phyloP scores from a whole-genome alignment of 148 eudicot species.

The Agrostemma githago region DNA sequence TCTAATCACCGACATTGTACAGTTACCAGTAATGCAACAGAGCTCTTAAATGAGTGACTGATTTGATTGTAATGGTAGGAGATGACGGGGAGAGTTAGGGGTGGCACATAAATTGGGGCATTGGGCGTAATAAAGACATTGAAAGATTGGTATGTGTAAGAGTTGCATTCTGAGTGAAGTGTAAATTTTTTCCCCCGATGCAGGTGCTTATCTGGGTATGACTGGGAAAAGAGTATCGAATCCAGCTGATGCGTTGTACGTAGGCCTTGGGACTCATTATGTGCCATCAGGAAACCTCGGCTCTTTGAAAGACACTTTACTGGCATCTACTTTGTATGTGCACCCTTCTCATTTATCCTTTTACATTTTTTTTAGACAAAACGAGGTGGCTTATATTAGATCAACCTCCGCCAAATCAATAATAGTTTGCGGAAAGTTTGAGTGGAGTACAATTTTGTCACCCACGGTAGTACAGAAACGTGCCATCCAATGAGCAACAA shows the following conservation, averaged over 20 bases:
- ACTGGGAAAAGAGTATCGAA: constrained; percentile 84
- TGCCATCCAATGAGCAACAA: too few species aligned
- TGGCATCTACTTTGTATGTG: constrained; percentile 65
- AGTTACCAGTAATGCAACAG: neutral
- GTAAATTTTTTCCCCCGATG: constrained; percentile 8
- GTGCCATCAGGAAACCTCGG: constrained; percentile 72
- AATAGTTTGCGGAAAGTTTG: too few species aligned
- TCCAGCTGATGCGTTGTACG: constrained; percentile 87
- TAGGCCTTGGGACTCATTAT: constrained; percentile 84
- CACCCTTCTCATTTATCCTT: neutral
- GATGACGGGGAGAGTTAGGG: neutral
- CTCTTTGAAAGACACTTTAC: constrained; percentile 59
- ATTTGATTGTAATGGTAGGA: neutral
- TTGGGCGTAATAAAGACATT: neutral
- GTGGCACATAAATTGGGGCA: neutral
- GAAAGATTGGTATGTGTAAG: neutral
- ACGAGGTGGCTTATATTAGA: too few species aligned
- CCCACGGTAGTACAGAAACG: too few species aligned
- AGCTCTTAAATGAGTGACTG: neutral
- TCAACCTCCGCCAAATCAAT: too few species aligned
- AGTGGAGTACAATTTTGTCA: too few species aligned
- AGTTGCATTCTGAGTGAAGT: constrained; percentile 1
- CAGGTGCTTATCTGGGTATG: constrained; percentile 97
- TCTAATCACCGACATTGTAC: neutral
- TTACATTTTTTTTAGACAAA: too few species aligned